Percentiles rank a stretch among this genome's conserved stretches.
phyloP scores from a whole-genome alignment of 495 filamentous ascomycete species.

The Hypoxylon cercidicola region DNA sequence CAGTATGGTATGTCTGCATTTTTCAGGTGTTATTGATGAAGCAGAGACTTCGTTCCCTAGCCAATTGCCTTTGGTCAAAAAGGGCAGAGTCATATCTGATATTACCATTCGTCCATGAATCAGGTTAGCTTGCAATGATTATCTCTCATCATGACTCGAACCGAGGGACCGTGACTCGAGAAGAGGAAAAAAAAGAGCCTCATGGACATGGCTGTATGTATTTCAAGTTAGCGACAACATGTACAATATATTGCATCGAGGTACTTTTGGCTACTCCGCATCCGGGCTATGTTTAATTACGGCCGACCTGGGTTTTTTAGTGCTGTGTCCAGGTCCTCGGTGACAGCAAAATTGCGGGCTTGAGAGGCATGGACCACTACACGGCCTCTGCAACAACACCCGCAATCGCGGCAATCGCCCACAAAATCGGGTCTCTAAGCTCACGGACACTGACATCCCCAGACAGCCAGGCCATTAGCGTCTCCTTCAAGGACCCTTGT shows the following conservation, averaged over 20 bases:
- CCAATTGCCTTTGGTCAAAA: constrained; percentile 16
- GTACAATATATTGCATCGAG: background rate
- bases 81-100: constrained; percentile 23
- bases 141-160: constrained; percentile 28
- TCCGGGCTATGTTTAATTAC: background rate
- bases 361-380: constrained; percentile 26
- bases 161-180: constrained; percentile 20
- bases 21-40: constrained; percentile 14
- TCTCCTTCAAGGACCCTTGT: constrained; percentile 15
- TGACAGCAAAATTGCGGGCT: constrained; percentile 40
- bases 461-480: constrained; percentile 17
- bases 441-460: constrained; percentile 19
- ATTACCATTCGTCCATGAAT: constrained; percentile 20
- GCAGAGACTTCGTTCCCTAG: constrained; percentile 17
- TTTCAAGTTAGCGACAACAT: too few relatives aligned
- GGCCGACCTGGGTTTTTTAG: constrained; percentile 9
- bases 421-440: constrained; percentile 27
- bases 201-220: background rate
- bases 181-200: constrained; percentile 14
- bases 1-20: background rate
- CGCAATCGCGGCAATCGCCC: constrained; percentile 5
- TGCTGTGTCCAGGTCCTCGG: constrained; percentile 31
- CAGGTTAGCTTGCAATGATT: constrained; percentile 10
- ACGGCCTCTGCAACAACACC: constrained; percentile 21
- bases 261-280: constrained; percentile 11